Evolutionary conservation across 73 alveolate species (phyloP).

Genomic region (Symbiodinium natans): DNA sequence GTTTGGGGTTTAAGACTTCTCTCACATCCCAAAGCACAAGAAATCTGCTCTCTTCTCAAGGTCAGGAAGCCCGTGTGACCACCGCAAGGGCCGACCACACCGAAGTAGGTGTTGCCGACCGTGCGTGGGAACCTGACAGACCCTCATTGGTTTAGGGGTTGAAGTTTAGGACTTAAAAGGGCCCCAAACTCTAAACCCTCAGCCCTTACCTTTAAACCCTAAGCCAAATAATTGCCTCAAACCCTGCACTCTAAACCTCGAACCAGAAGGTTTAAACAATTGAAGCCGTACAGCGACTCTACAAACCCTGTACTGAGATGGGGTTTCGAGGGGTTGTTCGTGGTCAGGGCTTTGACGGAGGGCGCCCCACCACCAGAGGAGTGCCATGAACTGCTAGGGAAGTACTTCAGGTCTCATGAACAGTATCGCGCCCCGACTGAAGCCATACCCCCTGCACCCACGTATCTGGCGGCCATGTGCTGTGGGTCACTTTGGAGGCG

Average conservation of each 20-base stretch:
- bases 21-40: not conserved
- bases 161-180: not conserved
- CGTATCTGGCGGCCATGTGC: too few species aligned
- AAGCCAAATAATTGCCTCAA: not conserved
- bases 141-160: not conserved
- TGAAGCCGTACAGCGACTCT: too few species aligned
- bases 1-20: not conserved
- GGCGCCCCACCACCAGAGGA: too few species aligned
- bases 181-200: not conserved
- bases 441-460: too few species aligned
- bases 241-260: not conserved
- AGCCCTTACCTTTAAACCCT: not conserved
- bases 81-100: constrained; percentile 80
- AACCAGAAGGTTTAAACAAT: not conserved
- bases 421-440: too few species aligned
- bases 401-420: too few species aligned
- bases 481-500: too few species aligned
- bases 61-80: constrained; percentile 25
- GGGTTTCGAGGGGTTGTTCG: too few species aligned
- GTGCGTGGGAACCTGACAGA: constrained; percentile 17
- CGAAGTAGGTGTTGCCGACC: constrained; percentile 47
- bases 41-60: not conserved
- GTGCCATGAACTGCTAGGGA: too few species aligned
- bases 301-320: too few species aligned
- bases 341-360: too few species aligned